These are phyloP conservation scores for Sporodiniella umbellata DNA, from an alignment of 371 early-diverging fungal species.

Conservation along the genomic window DNA sequence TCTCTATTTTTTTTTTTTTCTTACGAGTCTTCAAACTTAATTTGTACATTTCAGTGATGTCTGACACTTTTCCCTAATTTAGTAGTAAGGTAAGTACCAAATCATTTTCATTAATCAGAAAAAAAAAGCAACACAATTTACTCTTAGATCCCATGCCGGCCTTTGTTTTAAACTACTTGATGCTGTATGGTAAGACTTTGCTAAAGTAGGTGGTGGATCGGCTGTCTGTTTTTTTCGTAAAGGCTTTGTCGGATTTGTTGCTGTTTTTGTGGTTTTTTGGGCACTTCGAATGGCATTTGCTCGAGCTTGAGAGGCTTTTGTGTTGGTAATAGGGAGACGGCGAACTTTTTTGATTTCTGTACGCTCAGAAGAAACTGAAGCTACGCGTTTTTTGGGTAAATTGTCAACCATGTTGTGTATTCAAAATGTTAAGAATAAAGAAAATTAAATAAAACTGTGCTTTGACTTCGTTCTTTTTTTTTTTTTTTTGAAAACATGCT, in stretches of 20 bases:
- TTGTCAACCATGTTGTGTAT: no score
- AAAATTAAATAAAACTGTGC: background rate
- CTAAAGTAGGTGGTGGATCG: constrained; percentile 4
- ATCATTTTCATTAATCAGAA: background rate
- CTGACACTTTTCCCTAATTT: constrained; percentile 32
- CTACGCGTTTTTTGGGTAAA: background rate
- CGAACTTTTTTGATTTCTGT: background rate
- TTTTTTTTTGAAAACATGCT: no score
- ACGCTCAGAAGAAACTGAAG: background rate
- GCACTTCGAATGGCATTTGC: constrained; percentile 14
- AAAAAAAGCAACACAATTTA: constrained; percentile 6
- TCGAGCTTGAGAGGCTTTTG: constrained; percentile 23
- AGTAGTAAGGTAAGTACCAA: background rate
- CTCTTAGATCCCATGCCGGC: constrained; percentile 42
- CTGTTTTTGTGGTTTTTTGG: background rate
- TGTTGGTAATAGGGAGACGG: constrained; percentile 5
- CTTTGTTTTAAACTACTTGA: constrained; percentile 22
- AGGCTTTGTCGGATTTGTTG: background rate
- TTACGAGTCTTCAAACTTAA: constrained; percentile 25
- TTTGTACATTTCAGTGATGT: constrained; percentile 30
- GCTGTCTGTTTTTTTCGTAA: constrained; percentile 2
- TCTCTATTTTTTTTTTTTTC: background rate
- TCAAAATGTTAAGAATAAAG: background rate
- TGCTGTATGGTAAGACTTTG: constrained; percentile 8
- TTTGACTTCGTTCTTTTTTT: no score